These are phyloP conservation scores for Globisporangium viniferum DNA, from an alignment of 352 stramenopile genomes.

Conservation along the genomic window DNA sequence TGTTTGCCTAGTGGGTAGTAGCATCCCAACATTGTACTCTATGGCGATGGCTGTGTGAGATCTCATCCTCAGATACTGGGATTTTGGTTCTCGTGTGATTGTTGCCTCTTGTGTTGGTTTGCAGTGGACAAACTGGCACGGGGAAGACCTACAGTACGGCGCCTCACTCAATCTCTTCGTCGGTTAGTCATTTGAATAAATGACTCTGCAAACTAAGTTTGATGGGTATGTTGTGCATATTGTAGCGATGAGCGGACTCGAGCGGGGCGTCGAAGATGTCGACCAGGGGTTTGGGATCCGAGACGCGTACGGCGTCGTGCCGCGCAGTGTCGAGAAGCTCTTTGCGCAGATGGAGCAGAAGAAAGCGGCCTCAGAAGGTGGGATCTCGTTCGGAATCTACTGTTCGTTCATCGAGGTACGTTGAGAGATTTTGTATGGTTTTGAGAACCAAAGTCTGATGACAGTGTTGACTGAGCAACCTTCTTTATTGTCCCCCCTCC, in stretches of 20 bases:
- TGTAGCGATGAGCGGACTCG: slow-evolving; percentile 63
- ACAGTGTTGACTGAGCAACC: background rate
- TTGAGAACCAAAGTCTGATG: background rate
- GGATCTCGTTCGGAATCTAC: slow-evolving; percentile 46
- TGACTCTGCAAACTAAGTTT: background rate
- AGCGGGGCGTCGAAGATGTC: slow-evolving; percentile 17
- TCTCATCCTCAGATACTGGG: background rate
- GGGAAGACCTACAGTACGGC: slow-evolving; percentile 65
- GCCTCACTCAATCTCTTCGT: background rate
- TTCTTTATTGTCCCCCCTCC: background rate
- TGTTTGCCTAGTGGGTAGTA: slow-evolving; percentile 61
- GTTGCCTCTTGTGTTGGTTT: background rate
- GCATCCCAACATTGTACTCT: background rate
- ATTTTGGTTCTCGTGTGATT: slow-evolving; percentile 3
- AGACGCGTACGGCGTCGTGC: slow-evolving; percentile 47
- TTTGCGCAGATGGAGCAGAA: slow-evolving; percentile 42
- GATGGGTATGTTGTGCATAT: background rate
- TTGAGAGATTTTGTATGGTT: background rate
- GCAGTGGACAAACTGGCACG: slow-evolving; percentile 63
- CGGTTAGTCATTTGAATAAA: background rate
- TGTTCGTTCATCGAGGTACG: slow-evolving; percentile 67
- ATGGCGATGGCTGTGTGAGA: background rate
- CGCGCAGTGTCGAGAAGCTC: slow-evolving; percentile 49
- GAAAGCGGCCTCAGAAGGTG: slow-evolving; percentile 9
- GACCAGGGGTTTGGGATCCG: slow-evolving; percentile 18